Base-by-base conservation (phyloP, 208 protist genomes). In the Acanthamoeba healyi region DNA sequence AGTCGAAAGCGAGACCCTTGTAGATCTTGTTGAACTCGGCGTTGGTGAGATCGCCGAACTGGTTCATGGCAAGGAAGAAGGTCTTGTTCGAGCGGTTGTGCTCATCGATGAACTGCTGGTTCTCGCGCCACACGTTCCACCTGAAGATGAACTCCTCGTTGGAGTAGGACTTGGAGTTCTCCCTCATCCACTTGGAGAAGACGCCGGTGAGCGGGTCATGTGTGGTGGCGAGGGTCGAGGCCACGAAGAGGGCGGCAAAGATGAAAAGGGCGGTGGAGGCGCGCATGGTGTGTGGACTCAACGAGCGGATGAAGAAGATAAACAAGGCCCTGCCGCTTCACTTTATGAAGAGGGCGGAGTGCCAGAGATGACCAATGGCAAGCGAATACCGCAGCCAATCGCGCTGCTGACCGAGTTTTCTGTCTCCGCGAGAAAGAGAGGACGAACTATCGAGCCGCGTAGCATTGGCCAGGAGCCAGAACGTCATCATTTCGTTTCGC, bases 11-110 rank as follows among this genome's bases (percentile, higher is more conserved):
- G 29, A 58, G 74, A 44, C 38, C 79, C 38, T 32, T 49, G 40
- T 61, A 92, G 49, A 82, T 38, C 9, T 0, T 12, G n/a, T 14
- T 19, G 82, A 96, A 96, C 89, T 96, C 84, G 24, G 61, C 94
- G 24, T n/a, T 42, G 19, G 93, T 94, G 36, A 96, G 44, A 81
- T 96, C 95, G 12, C 93, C 92, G 51, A 82, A 96, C 91, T 94
- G 24, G 91, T 94, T 96, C 81, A 96, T 81, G 51, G 84, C 95
- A 10, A 96, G 56, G 1, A 32, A 88, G 79, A 36, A 95, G 12
- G 88, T 54, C 6, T 81, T 10, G 86, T 82, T 79, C 36, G 19
- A 4, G 2, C 40, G 24, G 58, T 84, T 84, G 86, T 74, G 58
- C 56, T 67, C 34, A 1, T 58, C 40, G 19, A 92, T 32, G 44